Base-by-base conservation (phyloP, 202 grass and related monocot genomes). In the Saccharum hybrid region DNA sequence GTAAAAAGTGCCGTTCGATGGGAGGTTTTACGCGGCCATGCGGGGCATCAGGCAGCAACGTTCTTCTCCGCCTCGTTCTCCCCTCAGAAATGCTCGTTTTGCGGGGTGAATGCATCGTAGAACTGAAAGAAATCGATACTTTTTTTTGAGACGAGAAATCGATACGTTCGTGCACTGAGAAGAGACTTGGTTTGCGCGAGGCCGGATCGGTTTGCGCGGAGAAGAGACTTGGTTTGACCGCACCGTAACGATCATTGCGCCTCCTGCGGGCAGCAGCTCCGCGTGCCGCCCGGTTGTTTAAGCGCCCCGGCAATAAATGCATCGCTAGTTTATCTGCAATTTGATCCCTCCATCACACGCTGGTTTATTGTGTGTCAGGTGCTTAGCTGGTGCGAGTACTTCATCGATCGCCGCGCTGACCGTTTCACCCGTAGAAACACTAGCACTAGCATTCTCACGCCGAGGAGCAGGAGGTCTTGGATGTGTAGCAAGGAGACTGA, bases 181-280 rank as follows among this genome's bases (percentile, higher is more conserved):
- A 28, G 28, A 28, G 28, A 28, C 28, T 28, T 28, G 28, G 28
- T 28, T 28, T 22, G 51, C 51, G 82, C 34, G 82, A 41, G 18
- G 31, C 62, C 40, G 9, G 61, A 26, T 76, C 8, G 77, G 82
- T 15, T 56, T 34, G 23, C 38, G 65, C 82, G 59, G 64, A 66
- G 66, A 21, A 18, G 60, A 51, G 60, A 67, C 83, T 59, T 78
- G 2, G 67, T 89, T 89, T 89, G 83, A 86, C 83, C 59, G 65
- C 56, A 26, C 46, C 18, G 41, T 31, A 43, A 84, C 62, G 83
- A 72, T 78, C 59, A 0, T 34, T 60, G 81, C 6, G 15, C 77
- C 52, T 85, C 79, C 43, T 37, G 16, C 45, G 22, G 34, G 12
- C 30, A 2, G 82, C 87, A 76, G 77, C 43, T 46, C 54, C 10